Conservation (phyloP, 805 yeast genomes). For the Candida stauntonica region DNA sequence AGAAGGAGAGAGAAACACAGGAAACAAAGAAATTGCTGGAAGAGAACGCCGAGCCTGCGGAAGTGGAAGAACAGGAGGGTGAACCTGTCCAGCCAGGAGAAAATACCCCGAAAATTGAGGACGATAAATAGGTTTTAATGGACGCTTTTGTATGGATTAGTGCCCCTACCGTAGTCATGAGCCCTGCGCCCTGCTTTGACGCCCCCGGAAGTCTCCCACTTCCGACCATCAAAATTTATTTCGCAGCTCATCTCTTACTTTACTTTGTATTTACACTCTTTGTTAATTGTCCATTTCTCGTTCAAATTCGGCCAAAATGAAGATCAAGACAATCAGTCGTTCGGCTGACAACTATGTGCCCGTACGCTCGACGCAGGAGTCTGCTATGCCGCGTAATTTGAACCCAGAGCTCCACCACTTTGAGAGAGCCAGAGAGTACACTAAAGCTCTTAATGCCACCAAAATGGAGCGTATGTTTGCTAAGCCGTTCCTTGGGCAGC, state of each 20-base stretch:
- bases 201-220: no score
- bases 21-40: slow-evolving; percentile 46
- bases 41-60: slow-evolving; percentile 42
- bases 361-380: slow-evolving; percentile 83
- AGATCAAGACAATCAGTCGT: slow-evolving; percentile 36
- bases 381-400: slow-evolving; percentile 80
- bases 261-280: no score
- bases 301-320: slow-evolving; percentile 13
- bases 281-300: background rate
- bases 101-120: background rate
- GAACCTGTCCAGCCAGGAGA: slow-evolving; percentile 7
- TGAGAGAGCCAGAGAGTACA: slow-evolving; percentile 94
- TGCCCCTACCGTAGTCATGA: no score
- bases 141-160: no score
- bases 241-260: background rate
- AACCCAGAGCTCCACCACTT: slow-evolving; percentile 95
- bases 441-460: slow-evolving; percentile 91
- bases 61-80: slow-evolving; percentile 13
- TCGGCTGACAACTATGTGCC: slow-evolving; percentile 93
- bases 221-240: no score
- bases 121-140: no score
- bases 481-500: slow-evolving; percentile 91
- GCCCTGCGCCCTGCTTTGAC: no score
- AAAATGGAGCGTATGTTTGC: slow-evolving; percentile 96
- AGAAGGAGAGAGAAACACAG: slow-evolving; percentile 9